Conservation (phyloP, 2,329 filamentous ascomycete genomes). For the Apiospora kogelbergensis region DNA sequence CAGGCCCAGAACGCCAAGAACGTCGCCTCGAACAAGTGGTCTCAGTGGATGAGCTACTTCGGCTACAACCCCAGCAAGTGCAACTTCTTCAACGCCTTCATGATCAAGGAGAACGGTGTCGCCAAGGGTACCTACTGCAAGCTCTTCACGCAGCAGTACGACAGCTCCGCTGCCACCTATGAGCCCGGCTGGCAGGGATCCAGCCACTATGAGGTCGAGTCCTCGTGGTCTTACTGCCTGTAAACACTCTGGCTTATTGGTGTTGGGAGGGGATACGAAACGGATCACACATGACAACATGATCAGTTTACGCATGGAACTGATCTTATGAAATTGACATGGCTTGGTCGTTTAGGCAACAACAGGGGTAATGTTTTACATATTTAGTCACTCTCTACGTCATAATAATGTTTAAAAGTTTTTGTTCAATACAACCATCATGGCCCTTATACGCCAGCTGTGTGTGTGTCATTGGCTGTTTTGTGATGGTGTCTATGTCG, state of each 20-base stretch:
- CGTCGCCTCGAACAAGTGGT: not conserved
- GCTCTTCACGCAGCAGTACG: constrained; percentile 16
- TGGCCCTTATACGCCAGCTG: too few species aligned
- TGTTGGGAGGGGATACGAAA: not conserved
- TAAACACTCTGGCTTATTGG: not conserved
- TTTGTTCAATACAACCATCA: too few species aligned
- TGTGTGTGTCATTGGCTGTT: too few species aligned
- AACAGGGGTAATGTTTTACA: not conserved
- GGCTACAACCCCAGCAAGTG: constrained; percentile 15
- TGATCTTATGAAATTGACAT: not conserved
- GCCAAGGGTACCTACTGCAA: constrained; percentile 15
- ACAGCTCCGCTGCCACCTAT: not conserved
- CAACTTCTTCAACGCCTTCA: constrained; percentile 17
- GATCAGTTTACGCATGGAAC: not conserved
- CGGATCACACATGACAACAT: too few species aligned
- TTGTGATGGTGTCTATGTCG: too few species aligned
- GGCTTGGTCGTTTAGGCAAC: not conserved
- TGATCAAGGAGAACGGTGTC: constrained; percentile 14
- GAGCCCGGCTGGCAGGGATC: constrained; percentile 9
- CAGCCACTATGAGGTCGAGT: constrained; percentile 9
- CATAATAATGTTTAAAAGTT: not conserved
- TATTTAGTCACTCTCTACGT: not conserved
- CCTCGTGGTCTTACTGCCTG: constrained; percentile 9
- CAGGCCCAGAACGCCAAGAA: constrained; percentile 15
- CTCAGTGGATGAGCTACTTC: constrained; percentile 4